Evolutionary conservation across 2,329 filamentous ascomycete genomes (phyloP).

Genomic region (Penicillium sp.): DNA sequence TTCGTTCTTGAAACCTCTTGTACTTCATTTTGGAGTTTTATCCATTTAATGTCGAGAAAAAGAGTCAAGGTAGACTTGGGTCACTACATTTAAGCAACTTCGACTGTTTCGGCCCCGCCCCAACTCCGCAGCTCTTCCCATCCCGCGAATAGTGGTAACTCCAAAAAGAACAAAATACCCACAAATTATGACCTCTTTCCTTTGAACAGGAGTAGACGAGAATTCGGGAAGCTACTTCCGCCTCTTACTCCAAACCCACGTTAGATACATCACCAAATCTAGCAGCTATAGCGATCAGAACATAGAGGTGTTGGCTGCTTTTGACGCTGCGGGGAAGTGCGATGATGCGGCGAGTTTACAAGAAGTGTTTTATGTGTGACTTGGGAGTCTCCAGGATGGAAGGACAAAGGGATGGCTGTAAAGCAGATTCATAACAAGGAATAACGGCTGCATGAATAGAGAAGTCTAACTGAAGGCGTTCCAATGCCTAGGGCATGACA

Average conservation of each 20-base stretch:
- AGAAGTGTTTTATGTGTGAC: background rate
- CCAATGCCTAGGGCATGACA: background rate
- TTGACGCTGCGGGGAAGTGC: too few relatives aligned
- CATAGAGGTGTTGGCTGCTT: too few relatives aligned
- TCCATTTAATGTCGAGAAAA: background rate
- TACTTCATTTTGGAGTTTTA: too few relatives aligned
- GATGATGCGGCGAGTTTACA: background rate
- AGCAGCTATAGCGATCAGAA: background rate
- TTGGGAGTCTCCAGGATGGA: background rate
- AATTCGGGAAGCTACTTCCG: background rate
- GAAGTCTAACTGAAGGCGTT: background rate
- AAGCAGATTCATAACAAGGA: background rate
- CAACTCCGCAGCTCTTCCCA: too few relatives aligned
- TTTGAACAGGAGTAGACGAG: background rate
- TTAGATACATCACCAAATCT: background rate
- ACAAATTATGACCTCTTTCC: too few relatives aligned
- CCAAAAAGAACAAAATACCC: too few relatives aligned
- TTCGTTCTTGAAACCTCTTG: too few relatives aligned
- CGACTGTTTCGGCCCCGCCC: background rate
- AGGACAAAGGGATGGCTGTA: background rate
- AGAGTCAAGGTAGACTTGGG: background rate
- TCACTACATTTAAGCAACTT: background rate
- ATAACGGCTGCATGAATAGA: background rate
- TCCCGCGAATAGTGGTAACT: too few relatives aligned
- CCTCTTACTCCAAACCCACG: background rate